A percentile compares a stretch with the other conserved stretches of the same genome.
These are phyloP conservation scores for Ophioceras dolichostomum DNA, from an alignment of 2,329 filamentous ascomycete genomes.

Conservation along the genomic window DNA sequence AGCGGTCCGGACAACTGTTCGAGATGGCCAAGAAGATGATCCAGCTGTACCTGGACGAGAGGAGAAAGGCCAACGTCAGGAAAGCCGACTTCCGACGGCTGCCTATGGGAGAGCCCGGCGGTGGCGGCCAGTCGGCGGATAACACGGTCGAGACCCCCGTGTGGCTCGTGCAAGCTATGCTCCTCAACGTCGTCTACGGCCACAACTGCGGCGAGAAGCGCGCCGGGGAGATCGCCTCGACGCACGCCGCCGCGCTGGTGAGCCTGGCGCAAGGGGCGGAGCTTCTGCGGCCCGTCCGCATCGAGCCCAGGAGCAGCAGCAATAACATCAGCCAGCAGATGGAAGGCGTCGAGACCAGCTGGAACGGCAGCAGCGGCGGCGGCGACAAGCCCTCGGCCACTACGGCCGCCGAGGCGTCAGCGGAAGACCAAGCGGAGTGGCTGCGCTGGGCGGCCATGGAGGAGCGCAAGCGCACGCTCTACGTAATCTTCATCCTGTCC, in stretches of 20 bases:
- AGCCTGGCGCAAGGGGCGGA: slow-evolving; percentile 86
- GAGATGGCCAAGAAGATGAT: slow-evolving; percentile 95
- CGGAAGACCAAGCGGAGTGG: slow-evolving; percentile 64
- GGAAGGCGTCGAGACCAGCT: slow-evolving; percentile 35
- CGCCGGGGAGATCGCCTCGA: slow-evolving; percentile 82
- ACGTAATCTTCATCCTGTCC: slow-evolving; percentile 81
- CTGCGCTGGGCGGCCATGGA: slow-evolving; percentile 78
- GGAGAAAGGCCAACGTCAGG: slow-evolving; percentile 71
- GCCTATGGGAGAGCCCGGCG: slow-evolving; percentile 16
- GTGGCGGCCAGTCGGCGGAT: slow-evolving; percentile 29
- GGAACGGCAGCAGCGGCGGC: slow-evolving; percentile 22
- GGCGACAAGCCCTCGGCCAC: too few species aligned
- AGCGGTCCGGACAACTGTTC: slow-evolving; percentile 73
- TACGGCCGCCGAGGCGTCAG: slow-evolving; percentile 25
- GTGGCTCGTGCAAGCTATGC: slow-evolving; percentile 94
- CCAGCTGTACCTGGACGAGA: slow-evolving; percentile 80
- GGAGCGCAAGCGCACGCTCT: slow-evolving; percentile 87
- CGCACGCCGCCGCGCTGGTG: slow-evolving; percentile 81
- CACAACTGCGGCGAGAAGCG: slow-evolving; percentile 90
- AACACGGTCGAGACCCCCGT: slow-evolving; percentile 65
- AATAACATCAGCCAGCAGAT: slow-evolving; percentile 42
- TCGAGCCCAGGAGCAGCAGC: slow-evolving; percentile 24
- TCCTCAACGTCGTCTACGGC: slow-evolving; percentile 90
- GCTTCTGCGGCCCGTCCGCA: slow-evolving; percentile 37
- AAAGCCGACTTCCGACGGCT: slow-evolving; percentile 45